Evolutionary conservation across 192 early-diverging fungal genomes (phyloP), one percentile per base, ranked within the genome.

Genomic region (Backusella liffmaniae): DNA sequence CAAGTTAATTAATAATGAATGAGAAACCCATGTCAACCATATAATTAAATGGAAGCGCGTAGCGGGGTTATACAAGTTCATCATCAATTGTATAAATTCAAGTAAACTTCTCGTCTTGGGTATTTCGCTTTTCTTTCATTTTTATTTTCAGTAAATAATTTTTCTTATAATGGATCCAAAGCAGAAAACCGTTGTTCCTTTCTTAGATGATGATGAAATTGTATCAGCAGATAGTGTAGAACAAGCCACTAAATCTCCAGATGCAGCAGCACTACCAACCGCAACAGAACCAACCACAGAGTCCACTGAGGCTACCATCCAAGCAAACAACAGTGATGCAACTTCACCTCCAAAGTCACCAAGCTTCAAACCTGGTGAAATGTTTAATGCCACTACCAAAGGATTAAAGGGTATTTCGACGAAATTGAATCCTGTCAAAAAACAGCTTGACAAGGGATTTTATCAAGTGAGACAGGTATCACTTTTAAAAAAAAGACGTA

Each of bases 381-480:
- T 68, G 51, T 34, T 41, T 30, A 32, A 76, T 37, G 23, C 75
- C 21, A 78, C 41, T 62, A 80, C 83, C 76, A 79, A 85, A 70
- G 74, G 79, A 36, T 78, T 85, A 75, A 78, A 79, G 39, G 78
- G 75, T 75, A 78, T 85, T 66, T 75, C 73, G 1, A 74, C 74
- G 35, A 78, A 82, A 41, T 69, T 85, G 5, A 85, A 83, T 76
- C 84, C 84, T 69, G 74, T 85, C 44, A 82, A 82, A 23, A 73
- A 79, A 66, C 78, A 77, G 56, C 73, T 85, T 23, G 76, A 70
- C 75, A 85, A 85, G 76, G 81, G 82, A 42, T 73, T 85, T 59
- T 76, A 78, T 69, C 84, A 83, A 51, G 79, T 83, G 59, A 82
- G 80, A 70, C 84, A 85, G 84, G 84, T 85, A 82, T 59, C 44